Conservation (phyloP, 306 rosid species). For the Purshia tridentata region DNA sequence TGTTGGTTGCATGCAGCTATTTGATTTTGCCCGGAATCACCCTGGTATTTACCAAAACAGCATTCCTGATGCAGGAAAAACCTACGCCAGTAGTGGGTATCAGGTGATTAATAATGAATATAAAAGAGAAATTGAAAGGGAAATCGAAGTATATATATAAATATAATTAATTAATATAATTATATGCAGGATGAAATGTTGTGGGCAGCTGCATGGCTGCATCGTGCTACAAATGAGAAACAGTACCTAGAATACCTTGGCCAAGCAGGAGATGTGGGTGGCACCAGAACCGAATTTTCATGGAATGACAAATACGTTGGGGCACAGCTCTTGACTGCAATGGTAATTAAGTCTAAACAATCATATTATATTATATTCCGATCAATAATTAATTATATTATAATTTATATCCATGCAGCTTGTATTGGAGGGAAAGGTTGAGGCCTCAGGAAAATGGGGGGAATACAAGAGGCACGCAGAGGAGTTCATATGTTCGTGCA, state of each 20-base stretch:
- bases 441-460: slow-evolving; percentile 19
- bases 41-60: slow-evolving; percentile 43
- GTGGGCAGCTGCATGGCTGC: slow-evolving; percentile 79
- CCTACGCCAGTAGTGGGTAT: slow-evolving; percentile 50
- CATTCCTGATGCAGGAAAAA: slow-evolving; percentile 25
- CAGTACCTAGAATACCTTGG: slow-evolving; percentile 35
- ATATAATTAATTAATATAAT: no score
- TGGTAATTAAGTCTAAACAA: slow-evolving; percentile 47
- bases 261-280: slow-evolving; percentile 22
- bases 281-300: slow-evolving; percentile 37
- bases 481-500: slow-evolving; percentile 49
- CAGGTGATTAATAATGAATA: slow-evolving; percentile 28
- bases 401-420: slow-evolving; percentile 41
- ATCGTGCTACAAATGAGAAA: slow-evolving; percentile 33
- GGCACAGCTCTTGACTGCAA: slow-evolving; percentile 50
- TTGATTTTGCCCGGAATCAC: slow-evolving; percentile 40
- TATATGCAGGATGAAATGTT: slow-evolving; percentile 46
- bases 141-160: no score
- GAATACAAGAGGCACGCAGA: slow-evolving; percentile 43
- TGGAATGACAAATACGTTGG: slow-evolving; percentile 68
- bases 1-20: slow-evolving; percentile 31
- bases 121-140: no score
- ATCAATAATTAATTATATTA: neutral
- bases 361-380: no score
- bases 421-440: slow-evolving; percentile 41